phyloP scores from a whole-genome alignment of 2,329 filamentous ascomycete species.

The Aschersonia sp. region DNA sequence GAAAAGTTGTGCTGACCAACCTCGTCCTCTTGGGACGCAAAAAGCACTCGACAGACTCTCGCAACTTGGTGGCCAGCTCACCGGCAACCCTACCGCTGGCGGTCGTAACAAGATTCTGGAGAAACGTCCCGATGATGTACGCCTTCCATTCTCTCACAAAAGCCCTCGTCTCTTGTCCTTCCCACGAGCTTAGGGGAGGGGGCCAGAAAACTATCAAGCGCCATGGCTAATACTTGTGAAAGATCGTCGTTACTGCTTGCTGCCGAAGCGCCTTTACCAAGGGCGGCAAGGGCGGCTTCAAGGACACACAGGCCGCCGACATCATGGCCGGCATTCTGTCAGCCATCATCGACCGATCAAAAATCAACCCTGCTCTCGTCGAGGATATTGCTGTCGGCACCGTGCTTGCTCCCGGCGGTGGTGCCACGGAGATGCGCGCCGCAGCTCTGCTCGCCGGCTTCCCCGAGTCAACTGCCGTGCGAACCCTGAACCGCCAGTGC shows the following conservation, averaged over 20 bases:
- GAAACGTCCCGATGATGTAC: conserved; percentile 54
- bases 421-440: conserved; percentile 92
- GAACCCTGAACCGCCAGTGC: conserved; percentile 86
- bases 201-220: too few relatives aligned
- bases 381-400: conserved; percentile 88
- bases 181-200: not conserved
- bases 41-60: conserved; percentile 41
- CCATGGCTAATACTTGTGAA: too few relatives aligned
- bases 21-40: too few relatives aligned
- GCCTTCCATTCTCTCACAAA: conserved; percentile 6
- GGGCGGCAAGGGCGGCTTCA: conserved; percentile 86
- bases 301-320: conserved; percentile 81
- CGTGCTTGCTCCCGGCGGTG: conserved; percentile 83
- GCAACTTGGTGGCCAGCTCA: conserved; percentile 49
- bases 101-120: conserved; percentile 43
- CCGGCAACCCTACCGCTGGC: conserved; percentile 39
- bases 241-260: conserved; percentile 82
- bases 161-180: conserved; percentile 1
- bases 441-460: conserved; percentile 84
- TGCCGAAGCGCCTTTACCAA: conserved; percentile 87
- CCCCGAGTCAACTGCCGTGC: conserved; percentile 71
- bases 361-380: conserved; percentile 75
- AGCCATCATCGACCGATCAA: conserved; percentile 68
- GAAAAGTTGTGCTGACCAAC: too few relatives aligned
- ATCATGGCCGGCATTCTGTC: conserved; percentile 73